Evolutionary conservation across 2,329 filamentous ascomycete species (phyloP).

Genomic region (Zalaria sp.): DNA sequence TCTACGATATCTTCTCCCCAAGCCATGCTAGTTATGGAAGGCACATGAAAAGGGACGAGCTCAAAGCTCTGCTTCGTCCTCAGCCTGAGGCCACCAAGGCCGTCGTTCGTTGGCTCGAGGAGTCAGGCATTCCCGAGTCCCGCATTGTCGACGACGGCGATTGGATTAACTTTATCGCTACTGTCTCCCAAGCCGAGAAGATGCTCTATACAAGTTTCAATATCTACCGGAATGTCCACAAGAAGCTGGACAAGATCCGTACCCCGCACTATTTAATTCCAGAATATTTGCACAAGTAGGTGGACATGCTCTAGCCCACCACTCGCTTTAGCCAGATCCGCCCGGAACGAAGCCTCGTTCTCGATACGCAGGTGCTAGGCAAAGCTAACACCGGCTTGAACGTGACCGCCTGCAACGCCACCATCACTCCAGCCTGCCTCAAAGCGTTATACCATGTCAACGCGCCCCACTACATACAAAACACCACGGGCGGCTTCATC

Average conservation of each 20-base stretch:
- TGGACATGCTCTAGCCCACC: constrained; percentile 13
- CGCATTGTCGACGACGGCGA: constrained; percentile 39
- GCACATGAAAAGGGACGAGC: constrained; percentile 46
- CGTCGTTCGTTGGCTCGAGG: constrained; percentile 42
- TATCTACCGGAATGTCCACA: constrained; percentile 35
- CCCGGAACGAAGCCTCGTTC: constrained; percentile 9
- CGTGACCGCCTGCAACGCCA: constrained; percentile 27
- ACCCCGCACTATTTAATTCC: constrained; percentile 22
- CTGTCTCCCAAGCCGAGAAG: constrained; percentile 36
- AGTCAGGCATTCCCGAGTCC: constrained; percentile 31
- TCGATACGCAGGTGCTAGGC: constrained; percentile 5
- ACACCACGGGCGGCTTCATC: neutral
- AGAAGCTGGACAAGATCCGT: constrained; percentile 26
- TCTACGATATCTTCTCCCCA: constrained; percentile 49
- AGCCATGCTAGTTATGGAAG: constrained; percentile 44
- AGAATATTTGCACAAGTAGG: constrained; percentile 1
- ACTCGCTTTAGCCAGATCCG: constrained; percentile 10
- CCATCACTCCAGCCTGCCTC: constrained; percentile 9
- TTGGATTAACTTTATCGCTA: constrained; percentile 47
- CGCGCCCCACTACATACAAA: too few relatives aligned
- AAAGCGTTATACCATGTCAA: constrained; percentile 10
- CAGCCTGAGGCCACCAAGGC: constrained; percentile 30
- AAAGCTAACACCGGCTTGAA: constrained; percentile 6
- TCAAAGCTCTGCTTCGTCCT: constrained; percentile 41
- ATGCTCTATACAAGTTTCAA: constrained; percentile 45